Evolutionary conservation across 805 yeast species (phyloP).

Genomic region (Blastobotrys muscicola): DNA sequence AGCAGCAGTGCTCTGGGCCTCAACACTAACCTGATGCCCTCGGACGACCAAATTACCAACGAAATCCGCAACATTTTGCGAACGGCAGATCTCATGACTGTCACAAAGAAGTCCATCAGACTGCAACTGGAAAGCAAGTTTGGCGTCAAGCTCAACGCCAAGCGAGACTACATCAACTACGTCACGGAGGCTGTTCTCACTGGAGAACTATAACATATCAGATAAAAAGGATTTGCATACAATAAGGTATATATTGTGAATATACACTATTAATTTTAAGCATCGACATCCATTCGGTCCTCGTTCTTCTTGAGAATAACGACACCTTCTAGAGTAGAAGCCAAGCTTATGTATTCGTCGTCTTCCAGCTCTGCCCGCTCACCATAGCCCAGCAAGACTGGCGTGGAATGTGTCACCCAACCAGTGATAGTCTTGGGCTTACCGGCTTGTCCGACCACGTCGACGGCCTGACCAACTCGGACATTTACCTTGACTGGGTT

Average conservation of each 20-base stretch:
- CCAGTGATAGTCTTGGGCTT: slow-evolving; percentile 98
- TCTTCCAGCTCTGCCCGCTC: slow-evolving; percentile 96
- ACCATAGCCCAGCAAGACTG: slow-evolving; percentile 85
- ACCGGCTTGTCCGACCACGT: slow-evolving; percentile 98
- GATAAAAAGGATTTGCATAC: background rate
- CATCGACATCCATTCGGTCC: slow-evolving; percentile 33
- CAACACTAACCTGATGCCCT: slow-evolving; percentile 19
- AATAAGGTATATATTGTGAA: background rate
- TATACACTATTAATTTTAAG: slow-evolving; percentile 2
- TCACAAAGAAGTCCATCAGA: slow-evolving; percentile 32
- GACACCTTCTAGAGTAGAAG: slow-evolving; percentile 81
- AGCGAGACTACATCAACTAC: slow-evolving; percentile 31
- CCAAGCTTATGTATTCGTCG: slow-evolving; percentile 79
- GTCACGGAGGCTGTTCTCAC: slow-evolving; percentile 31
- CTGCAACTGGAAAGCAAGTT: slow-evolving; percentile 28
- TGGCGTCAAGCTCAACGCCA: slow-evolving; percentile 25
- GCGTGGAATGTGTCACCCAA: slow-evolving; percentile 98
- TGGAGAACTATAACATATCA: slow-evolving; percentile 27
- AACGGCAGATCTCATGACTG: slow-evolving; percentile 29
- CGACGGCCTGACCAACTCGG: slow-evolving; percentile 98
- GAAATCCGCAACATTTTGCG: slow-evolving; percentile 30
- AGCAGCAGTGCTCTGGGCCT: background rate
- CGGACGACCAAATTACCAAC: slow-evolving; percentile 29
- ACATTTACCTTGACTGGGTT: slow-evolving; percentile 92
- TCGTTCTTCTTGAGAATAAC: slow-evolving; percentile 89